Percentiles rank a stretch among this genome's conserved stretches.
Conservation (phyloP, 345 rosid species). For the Chamaenerion angustifolium region DNA sequence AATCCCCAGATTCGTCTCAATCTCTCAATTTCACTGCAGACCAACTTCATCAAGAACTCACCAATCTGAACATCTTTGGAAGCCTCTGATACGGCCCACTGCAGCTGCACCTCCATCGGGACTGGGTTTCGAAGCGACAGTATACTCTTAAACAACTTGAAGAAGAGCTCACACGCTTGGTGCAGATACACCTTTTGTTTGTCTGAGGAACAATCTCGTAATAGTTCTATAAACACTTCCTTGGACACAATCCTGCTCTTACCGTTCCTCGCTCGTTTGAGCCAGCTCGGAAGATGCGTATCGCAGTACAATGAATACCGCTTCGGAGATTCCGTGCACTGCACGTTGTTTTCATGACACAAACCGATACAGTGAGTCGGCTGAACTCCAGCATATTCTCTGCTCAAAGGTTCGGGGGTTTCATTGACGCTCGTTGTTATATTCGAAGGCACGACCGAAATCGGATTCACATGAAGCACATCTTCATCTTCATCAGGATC, state of each 20-base stretch:
- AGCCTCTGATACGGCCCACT: conserved; percentile 95
- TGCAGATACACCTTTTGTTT: conserved; percentile 64
- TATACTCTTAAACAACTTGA: conserved; percentile 86
- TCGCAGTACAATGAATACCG: conserved; percentile 77
- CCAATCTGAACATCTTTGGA: conserved; percentile 54
- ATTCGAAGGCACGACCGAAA: conserved; percentile 15
- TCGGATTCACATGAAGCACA: conserved; percentile 34
- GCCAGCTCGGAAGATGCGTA: conserved; percentile 96
- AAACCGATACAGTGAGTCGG: conserved; percentile 45
- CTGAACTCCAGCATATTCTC: conserved; percentile 19
- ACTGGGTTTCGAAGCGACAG: conserved; percentile 81
- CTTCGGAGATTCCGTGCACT: conserved; percentile 57
- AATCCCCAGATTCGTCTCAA: conserved; percentile 65
- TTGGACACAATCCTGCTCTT: conserved; percentile 91
- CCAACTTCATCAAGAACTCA: conserved; percentile 58
- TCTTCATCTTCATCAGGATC: conserved; percentile 31
- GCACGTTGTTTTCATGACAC: conserved; percentile 27
- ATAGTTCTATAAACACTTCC: conserved; percentile 73
- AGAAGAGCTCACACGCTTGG: conserved; percentile 91
- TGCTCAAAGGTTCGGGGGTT: conserved; percentile 30
- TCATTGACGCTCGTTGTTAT: conserved; percentile 13
- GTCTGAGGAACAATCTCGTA: conserved; percentile 44
- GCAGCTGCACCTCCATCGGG: conserved; percentile 79
- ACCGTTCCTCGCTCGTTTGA: conserved; percentile 96
- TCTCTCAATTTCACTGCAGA: conserved; percentile 63